Percentiles rank a stretch among this genome's conserved stretches.
Conservation (phyloP, 352 stramenopile species). For the Hyaloperonospora arabidopsidis region DNA sequence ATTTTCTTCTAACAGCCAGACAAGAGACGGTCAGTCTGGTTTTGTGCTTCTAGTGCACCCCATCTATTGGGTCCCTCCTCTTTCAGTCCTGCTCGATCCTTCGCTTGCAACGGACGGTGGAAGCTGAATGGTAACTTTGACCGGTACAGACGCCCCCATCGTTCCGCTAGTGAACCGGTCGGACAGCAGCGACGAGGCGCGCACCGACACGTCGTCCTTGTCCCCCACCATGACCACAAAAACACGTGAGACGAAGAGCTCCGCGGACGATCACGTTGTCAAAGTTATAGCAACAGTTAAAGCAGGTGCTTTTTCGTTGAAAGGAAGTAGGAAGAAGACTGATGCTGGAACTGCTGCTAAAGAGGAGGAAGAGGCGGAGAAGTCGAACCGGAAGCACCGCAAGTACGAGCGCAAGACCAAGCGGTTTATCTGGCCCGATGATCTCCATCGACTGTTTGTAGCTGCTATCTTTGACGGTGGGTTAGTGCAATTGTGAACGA, state of each 20-base stretch:
- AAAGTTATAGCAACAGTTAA: background rate
- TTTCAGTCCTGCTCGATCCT: too few relatives aligned
- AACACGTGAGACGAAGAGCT: background rate
- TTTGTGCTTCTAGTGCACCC: too few relatives aligned
- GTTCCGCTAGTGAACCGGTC: background rate
- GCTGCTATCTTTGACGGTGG: constrained; percentile 81
- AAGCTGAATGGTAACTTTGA: too few relatives aligned
- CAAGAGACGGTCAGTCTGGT: too few relatives aligned
- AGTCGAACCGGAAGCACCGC: constrained; percentile 39
- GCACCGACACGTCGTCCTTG: constrained; percentile 29
- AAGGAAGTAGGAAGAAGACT: constrained; percentile 16
- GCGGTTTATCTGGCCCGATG: constrained; percentile 83
- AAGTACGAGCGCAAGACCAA: constrained; percentile 87
- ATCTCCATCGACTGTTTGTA: constrained; percentile 83
- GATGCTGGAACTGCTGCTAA: constrained; percentile 2
- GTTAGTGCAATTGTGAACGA: constrained; percentile 10
- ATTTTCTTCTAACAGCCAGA: too few relatives aligned
- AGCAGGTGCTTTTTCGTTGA: constrained; percentile 1
- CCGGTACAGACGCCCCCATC: too few relatives aligned
- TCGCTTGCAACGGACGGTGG: too few relatives aligned
- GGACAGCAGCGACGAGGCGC: constrained; percentile 36
- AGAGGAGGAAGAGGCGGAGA: constrained; percentile 9
- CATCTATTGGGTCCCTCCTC: too few relatives aligned
- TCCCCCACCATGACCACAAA: constrained; percentile 27
- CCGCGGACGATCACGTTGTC: too few relatives aligned